Evolutionary conservation across 441 rosid species (phyloP).

Genomic region (Mallotus repandus): DNA sequence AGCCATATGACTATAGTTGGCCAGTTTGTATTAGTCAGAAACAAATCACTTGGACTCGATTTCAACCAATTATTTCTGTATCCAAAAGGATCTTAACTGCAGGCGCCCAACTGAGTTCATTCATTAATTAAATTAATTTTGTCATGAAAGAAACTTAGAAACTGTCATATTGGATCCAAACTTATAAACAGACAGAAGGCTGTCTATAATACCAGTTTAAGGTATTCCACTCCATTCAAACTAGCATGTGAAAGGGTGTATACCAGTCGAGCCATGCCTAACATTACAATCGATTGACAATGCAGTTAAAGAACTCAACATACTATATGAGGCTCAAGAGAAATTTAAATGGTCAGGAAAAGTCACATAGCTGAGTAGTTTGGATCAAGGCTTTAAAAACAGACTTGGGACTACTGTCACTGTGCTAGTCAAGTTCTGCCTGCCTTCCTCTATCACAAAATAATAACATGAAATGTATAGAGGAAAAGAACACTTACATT

Average conservation of each 20-base stretch:
- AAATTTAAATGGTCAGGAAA: neutral
- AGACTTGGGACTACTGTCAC: neutral
- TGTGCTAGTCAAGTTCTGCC: neutral
- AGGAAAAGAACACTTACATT: conserved; percentile 56
- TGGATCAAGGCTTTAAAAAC: neutral
- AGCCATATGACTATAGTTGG: neutral
- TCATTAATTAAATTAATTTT: neutral
- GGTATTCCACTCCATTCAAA: neutral
- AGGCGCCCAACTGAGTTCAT: neutral
- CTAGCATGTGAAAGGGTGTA: neutral
- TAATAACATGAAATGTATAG: conserved; percentile 1
- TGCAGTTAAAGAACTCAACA: neutral
- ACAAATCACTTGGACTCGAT: neutral
- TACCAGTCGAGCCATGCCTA: neutral
- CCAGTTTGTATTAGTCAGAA: neutral
- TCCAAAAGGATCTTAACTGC: neutral
- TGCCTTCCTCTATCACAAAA: conserved; percentile 2
- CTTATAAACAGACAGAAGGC: neutral
- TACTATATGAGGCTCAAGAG: neutral
- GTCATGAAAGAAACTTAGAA: neutral
- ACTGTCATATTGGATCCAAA: neutral
- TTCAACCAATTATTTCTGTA: neutral
- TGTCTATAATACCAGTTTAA: neutral
- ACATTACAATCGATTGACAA: neutral
- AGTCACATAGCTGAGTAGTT: neutral